Evolutionary conservation across 805 yeast genomes (phyloP).

Genomic region (Candida piceae): DNA sequence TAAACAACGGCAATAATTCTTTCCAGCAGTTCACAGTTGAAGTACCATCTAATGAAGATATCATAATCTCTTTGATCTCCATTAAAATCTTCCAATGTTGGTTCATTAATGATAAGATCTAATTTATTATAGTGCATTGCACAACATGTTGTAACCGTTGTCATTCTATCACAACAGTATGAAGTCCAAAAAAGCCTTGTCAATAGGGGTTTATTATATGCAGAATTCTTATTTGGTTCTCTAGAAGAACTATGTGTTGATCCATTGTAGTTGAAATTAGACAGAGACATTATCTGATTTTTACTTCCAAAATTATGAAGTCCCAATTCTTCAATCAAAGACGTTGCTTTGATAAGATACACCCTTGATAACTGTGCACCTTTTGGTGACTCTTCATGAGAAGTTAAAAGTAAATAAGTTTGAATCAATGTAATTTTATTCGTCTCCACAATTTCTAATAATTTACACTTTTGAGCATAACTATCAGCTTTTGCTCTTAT

Average conservation of each 20-base stretch:
- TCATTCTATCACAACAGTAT: slow-evolving; percentile 27
- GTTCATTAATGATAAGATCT: slow-evolving; percentile 24
- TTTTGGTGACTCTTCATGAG: slow-evolving; percentile 28
- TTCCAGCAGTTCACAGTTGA: slow-evolving; percentile 21
- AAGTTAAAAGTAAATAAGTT: slow-evolving; percentile 22
- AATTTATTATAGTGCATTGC: slow-evolving; percentile 23
- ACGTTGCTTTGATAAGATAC: slow-evolving; percentile 23
- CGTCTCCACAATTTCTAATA: slow-evolving; percentile 22
- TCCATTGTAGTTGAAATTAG: background rate
- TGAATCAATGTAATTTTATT: slow-evolving; percentile 28
- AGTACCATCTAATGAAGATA: slow-evolving; percentile 21
- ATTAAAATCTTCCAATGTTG: slow-evolving; percentile 23
- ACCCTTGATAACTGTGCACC: slow-evolving; percentile 25
- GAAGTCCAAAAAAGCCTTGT: slow-evolving; percentile 28
- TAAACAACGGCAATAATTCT: slow-evolving; percentile 22
- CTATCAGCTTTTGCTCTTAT: slow-evolving; percentile 20
- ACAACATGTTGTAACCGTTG: slow-evolving; percentile 25
- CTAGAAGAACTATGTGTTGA: too few species aligned
- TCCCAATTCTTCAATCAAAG: slow-evolving; percentile 25
- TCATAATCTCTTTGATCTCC: slow-evolving; percentile 21
- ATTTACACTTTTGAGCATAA: slow-evolving; percentile 22
- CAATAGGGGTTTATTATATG: slow-evolving; percentile 19
- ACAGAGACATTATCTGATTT: slow-evolving; percentile 10
- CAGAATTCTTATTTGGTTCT: slow-evolving; percentile 1
- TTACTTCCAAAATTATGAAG: slow-evolving; percentile 25